Percentiles rank a stretch among this genome's conserved stretches.
phyloP scores from a whole-genome alignment of 441 rosid species.

The Kokia cookei region DNA sequence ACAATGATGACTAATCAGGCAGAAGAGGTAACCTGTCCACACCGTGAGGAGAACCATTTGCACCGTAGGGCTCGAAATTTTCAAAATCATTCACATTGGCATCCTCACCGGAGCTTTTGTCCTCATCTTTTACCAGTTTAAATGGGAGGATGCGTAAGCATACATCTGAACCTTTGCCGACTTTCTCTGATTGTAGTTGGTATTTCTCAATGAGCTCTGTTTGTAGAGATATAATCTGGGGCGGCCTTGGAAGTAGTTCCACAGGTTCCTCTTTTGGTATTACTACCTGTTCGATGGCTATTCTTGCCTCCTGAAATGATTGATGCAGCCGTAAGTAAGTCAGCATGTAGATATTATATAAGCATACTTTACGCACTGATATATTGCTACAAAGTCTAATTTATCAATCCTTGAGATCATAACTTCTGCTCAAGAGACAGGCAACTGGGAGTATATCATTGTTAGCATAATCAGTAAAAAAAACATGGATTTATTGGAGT shows the following conservation, averaged over 20 bases:
- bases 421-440: background rate
- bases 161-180: slow-evolving; percentile 40
- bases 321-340: background rate
- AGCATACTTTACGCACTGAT: background rate
- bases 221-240: slow-evolving; percentile 53
- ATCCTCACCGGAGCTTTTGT: slow-evolving; percentile 17
- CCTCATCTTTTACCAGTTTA: slow-evolving; percentile 19
- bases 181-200: slow-evolving; percentile 49
- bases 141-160: slow-evolving; percentile 56
- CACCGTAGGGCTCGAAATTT: slow-evolving; percentile 22
- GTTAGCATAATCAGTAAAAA: too few species aligned
- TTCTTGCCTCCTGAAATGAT: slow-evolving; percentile 65
- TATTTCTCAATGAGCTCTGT: slow-evolving; percentile 54
- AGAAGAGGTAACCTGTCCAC: slow-evolving; percentile 65
- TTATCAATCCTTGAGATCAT: background rate
- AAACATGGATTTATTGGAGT: too few species aligned
- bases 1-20: slow-evolving; percentile 42
- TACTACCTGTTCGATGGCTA: slow-evolving; percentile 69
- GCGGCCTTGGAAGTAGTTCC: slow-evolving; percentile 65
- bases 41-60: slow-evolving; percentile 37
- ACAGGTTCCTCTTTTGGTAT: slow-evolving; percentile 60
- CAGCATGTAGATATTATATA: background rate
- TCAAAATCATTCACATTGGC: slow-evolving; percentile 25
- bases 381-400: background rate
- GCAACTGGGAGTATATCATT: too few species aligned